Conservation (phyloP, 2,329 filamentous ascomycete species). For the Truncatella angustata region DNA sequence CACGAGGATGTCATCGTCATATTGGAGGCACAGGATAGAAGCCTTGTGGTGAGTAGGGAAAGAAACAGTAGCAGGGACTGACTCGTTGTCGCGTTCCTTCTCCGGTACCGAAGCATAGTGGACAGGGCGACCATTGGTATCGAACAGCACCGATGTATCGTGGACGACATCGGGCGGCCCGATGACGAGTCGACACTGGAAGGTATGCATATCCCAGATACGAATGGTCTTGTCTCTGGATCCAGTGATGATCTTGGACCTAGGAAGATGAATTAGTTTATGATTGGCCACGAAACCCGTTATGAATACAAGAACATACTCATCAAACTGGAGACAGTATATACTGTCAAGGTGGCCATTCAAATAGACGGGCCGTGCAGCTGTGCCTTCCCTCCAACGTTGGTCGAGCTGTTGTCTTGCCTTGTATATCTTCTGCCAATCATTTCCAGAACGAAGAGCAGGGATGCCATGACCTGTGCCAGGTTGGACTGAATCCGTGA, state of each 20-base stretch:
- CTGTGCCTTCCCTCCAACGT: constrained; percentile 74
- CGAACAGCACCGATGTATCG: constrained; percentile 48
- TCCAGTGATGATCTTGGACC: constrained; percentile 92
- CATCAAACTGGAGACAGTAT: constrained; percentile 97
- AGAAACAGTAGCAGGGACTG: constrained; percentile 53
- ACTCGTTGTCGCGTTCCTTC: constrained; percentile 42
- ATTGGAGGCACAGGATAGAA: constrained; percentile 92
- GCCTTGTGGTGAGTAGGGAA: constrained; percentile 76
- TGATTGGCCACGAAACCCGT: neutral
- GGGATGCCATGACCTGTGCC: constrained; percentile 59
- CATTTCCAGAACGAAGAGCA: constrained; percentile 55
- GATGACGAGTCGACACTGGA: constrained; percentile 81
- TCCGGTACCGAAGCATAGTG: constrained; percentile 57
- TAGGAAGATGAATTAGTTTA: constrained; percentile 41
- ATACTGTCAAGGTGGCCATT: constrained; percentile 95
- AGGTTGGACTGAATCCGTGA: constrained; percentile 48
- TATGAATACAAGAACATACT: constrained; percentile 51
- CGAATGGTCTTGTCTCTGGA: constrained; percentile 94
- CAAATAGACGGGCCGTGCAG: constrained; percentile 78
- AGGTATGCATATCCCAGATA: constrained; percentile 91
- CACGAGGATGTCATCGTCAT: constrained; percentile 88
- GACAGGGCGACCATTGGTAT: constrained; percentile 47
- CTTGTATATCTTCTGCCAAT: constrained; percentile 85
- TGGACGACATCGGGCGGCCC: constrained; percentile 69
- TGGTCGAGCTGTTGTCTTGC: constrained; percentile 72